A percentile compares a stretch with the other conserved stretches of the same genome.
Conservation (phyloP, 495 filamentous ascomycete species). For the Aspergillus sparsus region DNA sequence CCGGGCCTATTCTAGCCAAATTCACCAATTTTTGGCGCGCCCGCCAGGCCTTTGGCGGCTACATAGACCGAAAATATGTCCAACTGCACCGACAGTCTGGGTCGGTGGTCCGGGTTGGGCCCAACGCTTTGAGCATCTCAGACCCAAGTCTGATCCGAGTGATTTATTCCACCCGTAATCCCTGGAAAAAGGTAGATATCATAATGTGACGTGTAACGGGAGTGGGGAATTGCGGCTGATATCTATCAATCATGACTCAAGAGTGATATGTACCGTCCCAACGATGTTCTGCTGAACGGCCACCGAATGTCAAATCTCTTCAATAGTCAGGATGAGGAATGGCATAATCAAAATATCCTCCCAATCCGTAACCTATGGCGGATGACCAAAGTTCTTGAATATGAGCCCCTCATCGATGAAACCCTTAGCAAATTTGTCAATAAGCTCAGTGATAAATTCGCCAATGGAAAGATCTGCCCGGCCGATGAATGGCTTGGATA, state of each 20-base stretch:
- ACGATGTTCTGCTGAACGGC: constrained; percentile 29
- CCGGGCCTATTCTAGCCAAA: constrained; percentile 26
- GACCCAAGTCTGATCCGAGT: constrained; percentile 36
- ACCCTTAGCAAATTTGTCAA: constrained; percentile 31
- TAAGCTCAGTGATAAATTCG: constrained; percentile 28
- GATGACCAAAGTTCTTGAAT: constrained; percentile 33
- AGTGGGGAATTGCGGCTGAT: neutral
- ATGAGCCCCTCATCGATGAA: constrained; percentile 30
- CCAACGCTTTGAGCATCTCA: constrained; percentile 39
- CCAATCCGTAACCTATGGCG: constrained; percentile 31
- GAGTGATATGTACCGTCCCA: constrained; percentile 34
- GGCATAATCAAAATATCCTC: constrained; percentile 33
- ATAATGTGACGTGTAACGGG: constrained; percentile 9
- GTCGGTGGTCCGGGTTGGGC: constrained; percentile 37
- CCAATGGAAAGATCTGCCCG: constrained; percentile 14
- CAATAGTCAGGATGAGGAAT: constrained; percentile 31
- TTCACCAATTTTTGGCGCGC: constrained; percentile 36
- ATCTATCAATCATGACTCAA: constrained; percentile 1
- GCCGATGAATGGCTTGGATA: constrained; percentile 19
- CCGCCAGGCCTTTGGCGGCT: constrained; percentile 28
- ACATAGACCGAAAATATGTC: constrained; percentile 30
- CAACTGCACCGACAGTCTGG: constrained; percentile 39
- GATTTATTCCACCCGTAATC: constrained; percentile 34
- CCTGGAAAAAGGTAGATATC: constrained; percentile 36
- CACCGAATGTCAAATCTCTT: constrained; percentile 33